phyloP scores from a whole-genome alignment of 2,329 filamentous ascomycete species.

The Penicillium sp. region DNA sequence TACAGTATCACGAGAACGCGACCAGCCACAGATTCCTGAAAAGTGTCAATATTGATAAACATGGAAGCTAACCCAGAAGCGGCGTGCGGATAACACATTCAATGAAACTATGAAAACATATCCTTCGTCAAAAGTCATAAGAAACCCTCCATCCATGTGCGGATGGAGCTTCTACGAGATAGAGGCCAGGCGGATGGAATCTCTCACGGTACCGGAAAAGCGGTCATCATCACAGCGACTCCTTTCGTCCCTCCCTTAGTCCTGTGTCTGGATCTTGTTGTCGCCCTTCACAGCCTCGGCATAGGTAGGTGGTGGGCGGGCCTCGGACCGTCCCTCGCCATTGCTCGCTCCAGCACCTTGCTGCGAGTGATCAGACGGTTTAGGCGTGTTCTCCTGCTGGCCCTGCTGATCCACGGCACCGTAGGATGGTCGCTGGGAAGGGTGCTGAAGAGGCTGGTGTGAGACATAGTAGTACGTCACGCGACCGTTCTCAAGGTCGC shows the following conservation, averaged over 20 bases:
- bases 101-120: constrained; percentile 20
- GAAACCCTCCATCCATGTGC: constrained; percentile 3
- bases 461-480: constrained; percentile 80
- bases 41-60: neutral
- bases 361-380: constrained; percentile 24
- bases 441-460: constrained; percentile 45
- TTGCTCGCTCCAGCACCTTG: constrained; percentile 34
- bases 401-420: constrained; percentile 42
- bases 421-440: constrained; percentile 36
- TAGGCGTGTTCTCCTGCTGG: constrained; percentile 26
- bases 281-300: constrained; percentile 87
- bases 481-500: constrained; percentile 44
- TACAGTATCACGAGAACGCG: too few relatives aligned
- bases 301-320: constrained; percentile 72
- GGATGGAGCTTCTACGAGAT: constrained; percentile 2
- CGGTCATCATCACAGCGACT: neutral
- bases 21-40: neutral
- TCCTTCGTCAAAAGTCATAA: constrained; percentile 28
- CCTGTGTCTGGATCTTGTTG: constrained; percentile 78
- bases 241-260: constrained; percentile 42
- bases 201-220: neutral
- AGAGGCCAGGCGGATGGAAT: neutral
- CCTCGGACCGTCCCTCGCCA: constrained; percentile 25
- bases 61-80: neutral
- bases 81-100: constrained; percentile 6